Percentiles rank a stretch among this genome's conserved stretches.
These are phyloP conservation scores for Clonostachys sp. DNA, from an alignment of 2,329 filamentous ascomycete species.

Conservation along the genomic window DNA sequence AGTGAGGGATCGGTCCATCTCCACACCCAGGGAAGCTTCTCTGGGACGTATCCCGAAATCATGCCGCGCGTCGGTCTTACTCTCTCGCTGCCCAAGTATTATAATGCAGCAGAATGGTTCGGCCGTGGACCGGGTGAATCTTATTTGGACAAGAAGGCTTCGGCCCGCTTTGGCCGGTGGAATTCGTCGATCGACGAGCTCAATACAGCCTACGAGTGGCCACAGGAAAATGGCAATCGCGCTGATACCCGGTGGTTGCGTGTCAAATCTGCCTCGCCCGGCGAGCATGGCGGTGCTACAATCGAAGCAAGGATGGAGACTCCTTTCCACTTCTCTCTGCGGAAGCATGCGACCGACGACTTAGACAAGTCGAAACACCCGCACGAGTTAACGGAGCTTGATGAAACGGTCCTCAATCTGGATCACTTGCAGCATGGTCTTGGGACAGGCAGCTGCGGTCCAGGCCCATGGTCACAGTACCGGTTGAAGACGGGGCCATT, in stretches of 20 bases:
- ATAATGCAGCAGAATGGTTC: conserved; percentile 51
- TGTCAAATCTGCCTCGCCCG: conserved; percentile 13
- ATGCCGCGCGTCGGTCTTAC: conserved; percentile 60
- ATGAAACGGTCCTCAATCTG: conserved; percentile 3
- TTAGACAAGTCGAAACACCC: conserved; percentile 4
- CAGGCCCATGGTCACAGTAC: conserved; percentile 13
- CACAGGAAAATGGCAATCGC: conserved; percentile 64
- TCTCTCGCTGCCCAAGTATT: conserved; percentile 38
- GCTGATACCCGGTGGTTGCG: conserved; percentile 55
- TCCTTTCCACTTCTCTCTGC: conserved; percentile 3
- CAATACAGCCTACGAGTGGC: conserved; percentile 58
- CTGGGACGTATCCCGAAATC: conserved; percentile 44
- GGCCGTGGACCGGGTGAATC: conserved; percentile 60
- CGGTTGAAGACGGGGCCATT: conserved; percentile 13
- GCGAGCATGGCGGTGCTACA: conserved; percentile 2
- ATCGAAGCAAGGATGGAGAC: conserved; percentile 1
- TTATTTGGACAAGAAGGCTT: conserved; percentile 57
- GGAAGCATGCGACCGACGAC: conserved; percentile 2
- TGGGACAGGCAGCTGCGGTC: conserved; percentile 13
- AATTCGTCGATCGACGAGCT: conserved; percentile 38
- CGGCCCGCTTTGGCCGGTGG: conserved; percentile 49
- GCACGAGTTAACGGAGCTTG: conserved; percentile 3
- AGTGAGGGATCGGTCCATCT: conserved; percentile 40
- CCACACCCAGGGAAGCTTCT: conserved; percentile 28
- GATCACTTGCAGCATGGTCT: conserved; percentile 5